Percentiles rank a stretch among this genome's conserved stretches.
Conservation (phyloP, 768 basidiomycete genomes). For the Serendipita sp. region DNA sequence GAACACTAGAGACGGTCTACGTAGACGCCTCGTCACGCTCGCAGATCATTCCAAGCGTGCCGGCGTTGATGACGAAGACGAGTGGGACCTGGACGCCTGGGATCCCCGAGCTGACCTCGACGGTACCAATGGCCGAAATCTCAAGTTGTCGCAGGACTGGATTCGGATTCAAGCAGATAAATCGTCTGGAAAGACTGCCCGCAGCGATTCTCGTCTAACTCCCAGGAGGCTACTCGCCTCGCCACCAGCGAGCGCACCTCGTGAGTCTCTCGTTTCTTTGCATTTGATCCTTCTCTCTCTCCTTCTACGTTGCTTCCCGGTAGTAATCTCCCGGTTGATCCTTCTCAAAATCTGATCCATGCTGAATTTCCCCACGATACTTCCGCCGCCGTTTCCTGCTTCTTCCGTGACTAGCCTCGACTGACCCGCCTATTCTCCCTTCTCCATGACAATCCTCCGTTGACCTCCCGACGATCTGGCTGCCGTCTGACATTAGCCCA, state of each 20-base stretch:
- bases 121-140: background rate
- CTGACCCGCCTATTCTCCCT: background rate
- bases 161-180: background rate
- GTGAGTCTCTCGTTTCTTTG: background rate
- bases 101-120: background rate
- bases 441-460: background rate
- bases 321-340: background rate
- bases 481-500: background rate
- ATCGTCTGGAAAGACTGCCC: background rate
- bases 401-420: background rate
- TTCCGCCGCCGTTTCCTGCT: background rate
- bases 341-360: background rate
- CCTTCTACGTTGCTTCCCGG: background rate
- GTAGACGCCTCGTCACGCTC: background rate
- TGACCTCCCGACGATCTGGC: background rate
- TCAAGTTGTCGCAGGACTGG: slow-evolving; percentile 1
- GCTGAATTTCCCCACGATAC: background rate
- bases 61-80: background rate
- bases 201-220: background rate
- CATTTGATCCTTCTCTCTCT: background rate
- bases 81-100: background rate
- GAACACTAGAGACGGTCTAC: background rate
- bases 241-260: background rate
- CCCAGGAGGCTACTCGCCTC: background rate
- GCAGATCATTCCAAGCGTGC: background rate